Evolutionary conservation across 2,329 filamentous ascomycete species (phyloP).

Genomic region (Penicillium griseofulvum): DNA sequence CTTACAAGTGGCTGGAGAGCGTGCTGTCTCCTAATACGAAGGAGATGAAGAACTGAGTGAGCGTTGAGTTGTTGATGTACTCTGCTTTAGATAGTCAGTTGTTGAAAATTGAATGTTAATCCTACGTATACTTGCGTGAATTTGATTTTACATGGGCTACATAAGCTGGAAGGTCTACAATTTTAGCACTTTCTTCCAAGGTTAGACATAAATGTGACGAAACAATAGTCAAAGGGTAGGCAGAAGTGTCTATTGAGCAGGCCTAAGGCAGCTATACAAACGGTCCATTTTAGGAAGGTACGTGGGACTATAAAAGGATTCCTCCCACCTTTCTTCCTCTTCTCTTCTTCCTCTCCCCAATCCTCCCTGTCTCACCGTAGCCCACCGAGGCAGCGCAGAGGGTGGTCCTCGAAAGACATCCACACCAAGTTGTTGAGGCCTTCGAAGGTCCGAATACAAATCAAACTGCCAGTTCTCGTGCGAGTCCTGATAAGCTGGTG

Average conservation of each 20-base stretch:
- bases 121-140: neutral
- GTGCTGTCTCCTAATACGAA: constrained; percentile 19
- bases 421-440: neutral
- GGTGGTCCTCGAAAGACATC: neutral
- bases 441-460: neutral
- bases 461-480: neutral
- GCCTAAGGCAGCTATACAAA: neutral
- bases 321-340: no score
- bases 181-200: neutral
- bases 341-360: neutral
- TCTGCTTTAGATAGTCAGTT: neutral
- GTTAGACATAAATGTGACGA: neutral
- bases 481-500: neutral
- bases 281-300: neutral
- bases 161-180: neutral
- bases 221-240: neutral
- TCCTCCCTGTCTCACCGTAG: neutral
- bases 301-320: neutral
- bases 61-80: neutral
- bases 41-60: constrained; percentile 25
- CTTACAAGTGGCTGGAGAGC: constrained; percentile 40
- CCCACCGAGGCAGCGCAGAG: neutral
- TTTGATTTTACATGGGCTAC: neutral
- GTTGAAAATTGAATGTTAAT: neutral
- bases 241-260: no score